These are phyloP conservation scores for Neurospora cerealis DNA, from an alignment of 495 filamentous ascomycete genomes.

Conservation along the genomic window DNA sequence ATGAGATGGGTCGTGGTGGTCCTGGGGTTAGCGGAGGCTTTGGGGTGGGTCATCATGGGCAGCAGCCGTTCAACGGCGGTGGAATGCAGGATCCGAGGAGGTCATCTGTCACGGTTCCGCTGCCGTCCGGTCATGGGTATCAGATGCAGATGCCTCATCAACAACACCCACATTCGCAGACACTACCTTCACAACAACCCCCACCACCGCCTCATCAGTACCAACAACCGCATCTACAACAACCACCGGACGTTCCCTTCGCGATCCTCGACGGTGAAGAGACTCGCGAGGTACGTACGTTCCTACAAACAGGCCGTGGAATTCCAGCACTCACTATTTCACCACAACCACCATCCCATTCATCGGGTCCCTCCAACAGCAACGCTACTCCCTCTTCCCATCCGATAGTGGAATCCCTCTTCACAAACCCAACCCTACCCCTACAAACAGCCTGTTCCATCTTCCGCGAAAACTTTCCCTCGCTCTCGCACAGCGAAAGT, in stretches of 20 bases:
- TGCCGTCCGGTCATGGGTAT: neutral
- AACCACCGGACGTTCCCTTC: neutral
- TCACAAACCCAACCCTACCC: constrained; percentile 4
- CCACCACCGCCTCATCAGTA: neutral
- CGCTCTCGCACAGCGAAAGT: constrained; percentile 1
- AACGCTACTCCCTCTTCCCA: neutral
- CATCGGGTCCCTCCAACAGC: neutral
- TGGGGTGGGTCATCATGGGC: neutral
- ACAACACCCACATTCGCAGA: neutral
- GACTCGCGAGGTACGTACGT: constrained; percentile 2
- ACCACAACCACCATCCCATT: neutral
- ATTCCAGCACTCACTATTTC: constrained; percentile 3
- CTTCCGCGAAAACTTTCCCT: constrained; percentile 11
- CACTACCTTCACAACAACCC: neutral
- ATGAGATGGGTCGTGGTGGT: neutral
- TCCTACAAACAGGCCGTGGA: constrained; percentile 11
- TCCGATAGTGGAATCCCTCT: constrained; percentile 4
- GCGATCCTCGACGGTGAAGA: constrained; percentile 14
- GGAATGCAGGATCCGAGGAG: neutral
- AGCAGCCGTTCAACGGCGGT: neutral
- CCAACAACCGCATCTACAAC: neutral
- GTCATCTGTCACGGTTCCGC: neutral
- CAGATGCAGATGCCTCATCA: neutral
- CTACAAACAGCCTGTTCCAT: constrained; percentile 6
- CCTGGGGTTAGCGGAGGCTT: neutral